phyloP scores from a whole-genome alignment of 2,329 filamentous ascomycete species.

The Sodiomyces alkalinus region DNA sequence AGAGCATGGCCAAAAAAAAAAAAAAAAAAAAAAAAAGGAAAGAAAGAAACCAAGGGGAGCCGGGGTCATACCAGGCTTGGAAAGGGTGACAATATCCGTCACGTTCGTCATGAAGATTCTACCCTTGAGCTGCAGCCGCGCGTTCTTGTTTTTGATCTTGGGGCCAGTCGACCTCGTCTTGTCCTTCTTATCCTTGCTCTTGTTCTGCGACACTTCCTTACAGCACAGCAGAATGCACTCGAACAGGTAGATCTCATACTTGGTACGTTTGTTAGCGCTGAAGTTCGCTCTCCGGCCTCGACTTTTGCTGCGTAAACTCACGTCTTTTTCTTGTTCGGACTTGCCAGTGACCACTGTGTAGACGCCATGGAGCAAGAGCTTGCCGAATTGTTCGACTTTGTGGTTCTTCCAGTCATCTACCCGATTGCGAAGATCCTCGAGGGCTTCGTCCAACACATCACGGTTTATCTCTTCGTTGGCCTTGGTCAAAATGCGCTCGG shows the following conservation, averaged over 20 bases:
- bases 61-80: constrained; percentile 64
- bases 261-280: background rate
- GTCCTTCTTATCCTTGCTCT: constrained; percentile 64
- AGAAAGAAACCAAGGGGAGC: constrained; percentile 2
- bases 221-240: constrained; percentile 91
- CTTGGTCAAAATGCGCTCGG: constrained; percentile 65
- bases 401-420: constrained; percentile 98
- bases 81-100: constrained; percentile 77
- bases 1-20: constrained; percentile 8
- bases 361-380: constrained; percentile 73
- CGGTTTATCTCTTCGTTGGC: constrained; percentile 87
- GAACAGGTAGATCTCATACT: constrained; percentile 98
- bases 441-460: constrained; percentile 68
- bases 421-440: constrained; percentile 64
- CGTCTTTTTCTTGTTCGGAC: constrained; percentile 84
- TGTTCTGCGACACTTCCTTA: constrained; percentile 82
- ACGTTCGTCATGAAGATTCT: constrained; percentile 99
- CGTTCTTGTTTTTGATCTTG: constrained; percentile 48
- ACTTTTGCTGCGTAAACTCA: too few relatives aligned
- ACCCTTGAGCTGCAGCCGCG: constrained; percentile 86
- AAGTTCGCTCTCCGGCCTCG: too few relatives aligned
- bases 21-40: constrained; percentile 3
- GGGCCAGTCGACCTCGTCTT: constrained; percentile 40
- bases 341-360: constrained; percentile 84
- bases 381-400: constrained; percentile 78